Evolutionary conservation across 768 basidiomycete species (phyloP), one percentile per base, ranked within the genome.

Genomic region (Lyophyllum shimeji): DNA sequence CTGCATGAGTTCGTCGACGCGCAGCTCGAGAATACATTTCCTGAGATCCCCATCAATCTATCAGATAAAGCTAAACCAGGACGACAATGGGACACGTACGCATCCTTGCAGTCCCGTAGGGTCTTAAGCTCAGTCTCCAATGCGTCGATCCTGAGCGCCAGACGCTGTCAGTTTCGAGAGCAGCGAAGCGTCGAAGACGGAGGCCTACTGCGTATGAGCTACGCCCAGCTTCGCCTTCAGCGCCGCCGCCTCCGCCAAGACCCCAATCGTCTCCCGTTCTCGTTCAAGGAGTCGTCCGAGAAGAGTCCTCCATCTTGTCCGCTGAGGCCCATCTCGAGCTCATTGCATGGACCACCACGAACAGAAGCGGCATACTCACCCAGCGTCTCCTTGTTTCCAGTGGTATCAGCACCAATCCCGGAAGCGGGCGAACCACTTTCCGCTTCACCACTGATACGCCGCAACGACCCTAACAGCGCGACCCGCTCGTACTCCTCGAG

Each of bases 401-500:
- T 29, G 9, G 4, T 9, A 29, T 9, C 9, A 4, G 9, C 9
- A 29, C 5, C 29, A 9, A 9, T 29, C 29, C 29, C 29, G 9
- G 9, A 29, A 29, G 29, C 29, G 29, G 29, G 9, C 29, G 29
- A 29, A 29, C 29, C 29, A 5, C 39, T 21, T 6, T 11, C 33
- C n/a, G 29, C 37, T 15, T 4, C 33, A 23, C 25, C 47, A 3
- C 46, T 51, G 21, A 56, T 29, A 8, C 53, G 48, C 6, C 47
- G 37, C 9, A 70, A 50, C 1, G 69, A 48, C 33, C 69, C 54
- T 7, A 59, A 24, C 44, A 70, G 50, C 21, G 60, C 46, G 1
- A 57, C 60, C 0, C 63, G 55, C 50, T 74, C 73, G 46, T 69
- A 70, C 2, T 53, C 56, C 57, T 77, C 76, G 0, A 78, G 64